Conservation (phyloP, 441 rosid species). For the Gossypium trilobum region DNA sequence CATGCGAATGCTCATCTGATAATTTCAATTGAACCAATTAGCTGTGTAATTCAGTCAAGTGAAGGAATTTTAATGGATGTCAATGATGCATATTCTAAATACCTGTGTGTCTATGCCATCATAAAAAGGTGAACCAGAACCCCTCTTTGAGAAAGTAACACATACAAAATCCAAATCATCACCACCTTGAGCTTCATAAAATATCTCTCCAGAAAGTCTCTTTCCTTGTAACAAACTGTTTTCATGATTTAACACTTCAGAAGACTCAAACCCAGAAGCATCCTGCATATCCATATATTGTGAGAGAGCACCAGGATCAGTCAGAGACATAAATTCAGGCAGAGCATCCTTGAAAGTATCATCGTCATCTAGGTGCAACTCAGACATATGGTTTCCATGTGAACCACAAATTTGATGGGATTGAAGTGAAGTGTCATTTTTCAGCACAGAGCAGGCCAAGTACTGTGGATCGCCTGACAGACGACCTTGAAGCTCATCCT, state of each 20-base stretch:
- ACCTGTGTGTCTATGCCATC: constrained; percentile 94
- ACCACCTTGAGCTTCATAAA: constrained; percentile 79
- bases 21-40: constrained; percentile 30
- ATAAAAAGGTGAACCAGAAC: constrained; percentile 76
- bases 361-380: constrained; percentile 58
- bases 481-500: constrained; percentile 81
- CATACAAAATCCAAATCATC: constrained; percentile 78
- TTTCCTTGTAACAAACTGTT: constrained; percentile 49
- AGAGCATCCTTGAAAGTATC: constrained; percentile 88
- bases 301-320: constrained; percentile 48
- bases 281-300: constrained; percentile 37
- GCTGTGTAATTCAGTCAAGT: constrained; percentile 18
- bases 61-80: constrained; percentile 12
- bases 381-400: constrained; percentile 35
- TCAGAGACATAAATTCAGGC: constrained; percentile 64
- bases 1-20: constrained; percentile 94
- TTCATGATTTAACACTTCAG: constrained; percentile 41
- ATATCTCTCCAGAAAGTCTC: constrained; percentile 54
- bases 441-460: constrained; percentile 76
- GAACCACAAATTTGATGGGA: constrained; percentile 30
- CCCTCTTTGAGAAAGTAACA: constrained; percentile 63
- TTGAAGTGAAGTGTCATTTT: constrained; percentile 41
- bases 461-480: constrained; percentile 51
- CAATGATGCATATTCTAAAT: constrained; percentile 20
- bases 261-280: constrained; percentile 42